Percentiles rank a stretch among this genome's conserved stretches.
Conservation (phyloP, 2,329 filamentous ascomycete species). For the Metarhizium album region DNA sequence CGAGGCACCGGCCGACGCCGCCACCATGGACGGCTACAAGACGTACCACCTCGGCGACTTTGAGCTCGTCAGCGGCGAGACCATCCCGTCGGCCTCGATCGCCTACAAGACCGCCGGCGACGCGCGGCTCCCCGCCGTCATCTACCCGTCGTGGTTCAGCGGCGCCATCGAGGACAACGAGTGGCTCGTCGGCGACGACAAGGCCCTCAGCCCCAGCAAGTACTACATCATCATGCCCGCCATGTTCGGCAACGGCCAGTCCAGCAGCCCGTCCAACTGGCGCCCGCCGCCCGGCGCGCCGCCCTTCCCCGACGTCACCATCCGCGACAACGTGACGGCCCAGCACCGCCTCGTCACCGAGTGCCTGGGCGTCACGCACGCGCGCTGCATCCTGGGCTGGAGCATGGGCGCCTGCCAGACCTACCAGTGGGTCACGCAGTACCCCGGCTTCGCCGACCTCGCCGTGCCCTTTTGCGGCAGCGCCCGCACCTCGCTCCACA, state of each 20-base stretch:
- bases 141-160: slow-evolving; percentile 68
- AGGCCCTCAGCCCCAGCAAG: slow-evolving; percentile 46
- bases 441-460: slow-evolving; percentile 34
- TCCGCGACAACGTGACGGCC: slow-evolving; percentile 40
- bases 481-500: slow-evolving; percentile 39
- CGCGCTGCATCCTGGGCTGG: slow-evolving; percentile 41
- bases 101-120: slow-evolving; percentile 70
- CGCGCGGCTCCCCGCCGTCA: slow-evolving; percentile 49
- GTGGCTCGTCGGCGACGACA: slow-evolving; percentile 60
- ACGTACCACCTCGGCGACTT: slow-evolving; percentile 52
- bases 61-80: slow-evolving; percentile 52
- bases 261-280: slow-evolving; percentile 42
- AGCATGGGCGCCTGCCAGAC: slow-evolving; percentile 45
- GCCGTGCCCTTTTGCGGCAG: slow-evolving; percentile 39
- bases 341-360: slow-evolving; percentile 33
- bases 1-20: neutral
- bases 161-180: slow-evolving; percentile 56
- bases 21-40: slow-evolving; percentile 1
- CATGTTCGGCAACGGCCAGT: slow-evolving; percentile 42
- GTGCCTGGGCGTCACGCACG: slow-evolving; percentile 28
- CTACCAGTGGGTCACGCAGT: slow-evolving; percentile 40
- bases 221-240: slow-evolving; percentile 41
- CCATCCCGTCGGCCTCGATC: slow-evolving; percentile 53
- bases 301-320: slow-evolving; percentile 32
- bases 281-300: slow-evolving; percentile 17